Percentiles rank a stretch among this genome's conserved stretches.
Evolutionary conservation across 2,329 filamentous ascomycete genomes (phyloP).

Genomic region (Calcarisporium arbuscula): DNA sequence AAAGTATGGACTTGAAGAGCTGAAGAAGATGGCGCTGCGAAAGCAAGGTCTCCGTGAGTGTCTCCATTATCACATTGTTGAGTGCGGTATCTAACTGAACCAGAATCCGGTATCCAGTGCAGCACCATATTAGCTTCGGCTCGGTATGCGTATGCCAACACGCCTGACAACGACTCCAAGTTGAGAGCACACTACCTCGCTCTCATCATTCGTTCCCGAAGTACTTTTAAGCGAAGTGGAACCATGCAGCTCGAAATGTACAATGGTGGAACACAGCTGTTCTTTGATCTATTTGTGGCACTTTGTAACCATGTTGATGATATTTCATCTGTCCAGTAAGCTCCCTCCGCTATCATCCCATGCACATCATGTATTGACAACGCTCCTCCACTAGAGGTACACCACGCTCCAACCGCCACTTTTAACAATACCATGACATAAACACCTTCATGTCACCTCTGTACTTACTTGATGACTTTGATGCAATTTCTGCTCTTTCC

Average conservation of each 20-base stretch:
- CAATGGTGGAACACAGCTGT: conserved; percentile 71
- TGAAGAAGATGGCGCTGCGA: conserved; percentile 76
- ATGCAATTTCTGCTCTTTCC: background rate
- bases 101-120: conserved; percentile 72
- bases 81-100: conserved; percentile 8
- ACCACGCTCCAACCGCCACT: conserved; percentile 41
- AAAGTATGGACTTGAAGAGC: conserved; percentile 73
- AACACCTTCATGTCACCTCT: conserved; percentile 4
- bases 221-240: conserved; percentile 86
- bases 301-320: conserved; percentile 86
- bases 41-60: conserved; percentile 78
- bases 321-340: conserved; percentile 51
- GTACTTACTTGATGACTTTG: conserved; percentile 14
- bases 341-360: conserved; percentile 7
- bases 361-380: background rate
- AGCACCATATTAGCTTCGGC: conserved; percentile 80
- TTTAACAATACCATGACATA: conserved; percentile 17
- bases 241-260: conserved; percentile 97
- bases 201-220: conserved; percentile 80
- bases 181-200: conserved; percentile 86
- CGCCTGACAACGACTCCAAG: conserved; percentile 85
- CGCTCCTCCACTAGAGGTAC: conserved; percentile 23
- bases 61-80: background rate
- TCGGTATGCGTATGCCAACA: conserved; percentile 84
- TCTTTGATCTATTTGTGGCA: conserved; percentile 91